Evolutionary conservation across 164 flowering plant species (phyloP), one percentile per base, ranked within the genome.

Genomic region (Cinnamomum micranthum): DNA sequence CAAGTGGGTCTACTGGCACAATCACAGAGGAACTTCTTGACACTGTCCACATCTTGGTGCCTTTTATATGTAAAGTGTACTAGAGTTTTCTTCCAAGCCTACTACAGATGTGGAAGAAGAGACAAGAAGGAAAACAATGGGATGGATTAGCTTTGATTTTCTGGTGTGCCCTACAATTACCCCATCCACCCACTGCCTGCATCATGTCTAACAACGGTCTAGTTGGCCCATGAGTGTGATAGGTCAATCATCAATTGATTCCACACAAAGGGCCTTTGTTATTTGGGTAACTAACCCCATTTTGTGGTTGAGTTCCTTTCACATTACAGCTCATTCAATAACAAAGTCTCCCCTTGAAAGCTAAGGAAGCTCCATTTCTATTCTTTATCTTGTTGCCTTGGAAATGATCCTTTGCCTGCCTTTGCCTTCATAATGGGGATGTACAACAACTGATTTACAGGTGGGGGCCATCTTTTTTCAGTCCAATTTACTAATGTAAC

Each of bases 151-250:
- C 15, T 27, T 6, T 65, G 33, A 24, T 65, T 27, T 9, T 60
- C 23, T 22, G 33, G 15, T 27, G 27, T 12, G 33, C 31, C 68
- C 68, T 27, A 65, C 68, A 24, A 2, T 27, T 23, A 13, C 65
- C 76, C 71, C 77, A 59, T 24, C 59, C 74, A 71, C 65, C 74
- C 78, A 76, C 74, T 51, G 33, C 58, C 41, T 22, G n/a, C 67
- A 65, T 52, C 62, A 73, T 25, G 24, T 22, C 51, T 13, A 41
- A 12, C 55, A 77, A 28, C 50, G 75, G 60, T 63, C 35, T 64
- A 52, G 68, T 55, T 72, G 75, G 67, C 55, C 73, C 73, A 22
- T 65, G 74, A 74, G 27, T 58, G 50, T 70, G 70, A 73, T 63
- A 52, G 73, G 47, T 73, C 69, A 62, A 24, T 24, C 25, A 24